phyloP scores from a whole-genome alignment of 768 basidiomycete species.

The Suillus bovinus region DNA sequence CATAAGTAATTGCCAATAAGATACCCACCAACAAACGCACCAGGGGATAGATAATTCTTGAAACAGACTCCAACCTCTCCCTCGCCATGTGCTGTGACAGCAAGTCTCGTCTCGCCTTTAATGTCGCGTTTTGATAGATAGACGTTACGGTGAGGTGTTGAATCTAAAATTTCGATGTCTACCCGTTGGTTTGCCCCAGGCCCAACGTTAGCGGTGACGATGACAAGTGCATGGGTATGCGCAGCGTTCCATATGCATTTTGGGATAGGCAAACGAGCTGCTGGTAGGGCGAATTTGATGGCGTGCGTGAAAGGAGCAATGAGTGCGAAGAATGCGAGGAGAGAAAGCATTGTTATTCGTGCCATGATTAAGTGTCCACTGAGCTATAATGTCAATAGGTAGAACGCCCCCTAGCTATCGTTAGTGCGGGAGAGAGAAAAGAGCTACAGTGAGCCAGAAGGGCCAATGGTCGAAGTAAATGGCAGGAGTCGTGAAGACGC shows the following conservation, averaged over 20 bases:
- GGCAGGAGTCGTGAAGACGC: neutral
- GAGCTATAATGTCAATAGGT: neutral
- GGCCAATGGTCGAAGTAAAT: neutral
- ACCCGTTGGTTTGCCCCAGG: constrained; percentile 75
- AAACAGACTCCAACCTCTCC: constrained; percentile 97
- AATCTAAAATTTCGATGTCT: constrained; percentile 94
- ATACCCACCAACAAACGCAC: constrained; percentile 47
- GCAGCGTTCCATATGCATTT: constrained; percentile 98
- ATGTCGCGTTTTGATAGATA: constrained; percentile 90
- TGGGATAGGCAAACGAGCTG: constrained; percentile 67
- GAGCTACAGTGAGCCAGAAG: neutral
- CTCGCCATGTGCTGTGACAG: constrained; percentile 90
- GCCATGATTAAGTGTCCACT: neutral
- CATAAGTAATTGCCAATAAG: neutral
- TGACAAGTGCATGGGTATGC: constrained; percentile 83
- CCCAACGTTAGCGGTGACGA: constrained; percentile 93
- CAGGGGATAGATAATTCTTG: constrained; percentile 71
- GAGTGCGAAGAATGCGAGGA: constrained; percentile 32
- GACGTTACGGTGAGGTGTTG: constrained; percentile 79
- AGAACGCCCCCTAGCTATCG: neutral
- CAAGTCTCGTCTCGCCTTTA: constrained; percentile 88
- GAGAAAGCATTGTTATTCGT: constrained; percentile 7
- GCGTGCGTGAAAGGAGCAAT: constrained; percentile 41
- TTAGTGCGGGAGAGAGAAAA: neutral
- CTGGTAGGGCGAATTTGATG: constrained; percentile 83